Conservation (phyloP, 306 rosid genomes). For the Canavalia ensiformis region DNA sequence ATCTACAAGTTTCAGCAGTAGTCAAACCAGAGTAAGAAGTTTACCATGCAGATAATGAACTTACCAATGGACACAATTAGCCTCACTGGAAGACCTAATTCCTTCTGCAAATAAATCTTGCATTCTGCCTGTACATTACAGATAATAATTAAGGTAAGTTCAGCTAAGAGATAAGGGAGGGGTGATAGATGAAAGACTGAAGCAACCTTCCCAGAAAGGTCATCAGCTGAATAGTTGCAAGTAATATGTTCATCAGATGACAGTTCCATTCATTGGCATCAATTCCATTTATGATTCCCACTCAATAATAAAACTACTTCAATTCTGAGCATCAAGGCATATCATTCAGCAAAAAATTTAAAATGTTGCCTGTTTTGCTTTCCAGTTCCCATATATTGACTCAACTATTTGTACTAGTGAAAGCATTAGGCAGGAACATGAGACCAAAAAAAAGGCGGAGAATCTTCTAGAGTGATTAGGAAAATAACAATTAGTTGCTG, state of each 20-base stretch:
- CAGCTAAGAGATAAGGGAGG: conserved; percentile 18
- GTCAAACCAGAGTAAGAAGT: conserved; percentile 37
- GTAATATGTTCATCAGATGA: conserved; percentile 72
- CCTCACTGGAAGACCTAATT: conserved; percentile 78
- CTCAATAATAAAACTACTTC: conserved; percentile 36
- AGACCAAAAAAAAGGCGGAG: background rate
- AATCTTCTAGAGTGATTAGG: background rate
- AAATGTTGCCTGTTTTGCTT: conserved; percentile 28
- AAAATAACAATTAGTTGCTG: conserved; percentile 1
- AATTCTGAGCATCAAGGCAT: conserved; percentile 35
- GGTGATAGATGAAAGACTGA: conserved; percentile 26
- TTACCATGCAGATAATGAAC: conserved; percentile 28
- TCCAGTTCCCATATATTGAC: conserved; percentile 16
- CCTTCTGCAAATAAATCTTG: conserved; percentile 83
- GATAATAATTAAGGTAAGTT: conserved; percentile 36
- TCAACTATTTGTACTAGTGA: conserved; percentile 26
- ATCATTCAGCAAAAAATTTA: conserved; percentile 29
- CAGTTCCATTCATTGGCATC: conserved; percentile 88
- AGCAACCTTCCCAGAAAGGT: conserved; percentile 82
- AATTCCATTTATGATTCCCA: conserved; percentile 90
- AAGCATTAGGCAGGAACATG: background rate
- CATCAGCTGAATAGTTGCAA: conserved; percentile 68
- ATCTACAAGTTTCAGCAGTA: conserved; percentile 61
- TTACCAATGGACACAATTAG: conserved; percentile 81
- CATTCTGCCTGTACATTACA: conserved; percentile 65